Conservation (phyloP, 1,284 basidiomycete species). For the Ustilago tritici region DNA sequence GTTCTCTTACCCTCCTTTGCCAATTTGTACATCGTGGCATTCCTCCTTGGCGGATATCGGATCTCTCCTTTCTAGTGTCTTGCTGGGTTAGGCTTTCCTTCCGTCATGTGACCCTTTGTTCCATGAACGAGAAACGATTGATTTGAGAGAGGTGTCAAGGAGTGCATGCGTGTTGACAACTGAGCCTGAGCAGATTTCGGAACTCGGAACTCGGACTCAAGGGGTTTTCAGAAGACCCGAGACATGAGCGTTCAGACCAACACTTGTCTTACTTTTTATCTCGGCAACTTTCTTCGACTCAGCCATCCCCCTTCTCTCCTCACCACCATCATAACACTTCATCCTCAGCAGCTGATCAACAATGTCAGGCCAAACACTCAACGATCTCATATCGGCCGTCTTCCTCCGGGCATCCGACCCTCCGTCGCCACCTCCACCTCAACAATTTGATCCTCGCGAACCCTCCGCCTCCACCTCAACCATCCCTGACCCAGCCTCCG, state of each 20-base stretch:
- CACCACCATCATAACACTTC: neutral
- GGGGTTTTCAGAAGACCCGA: slow-evolving; percentile 7
- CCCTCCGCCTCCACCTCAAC: slow-evolving; percentile 19
- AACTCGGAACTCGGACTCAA: neutral
- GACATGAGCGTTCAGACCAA: slow-evolving; percentile 16
- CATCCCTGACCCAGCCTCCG: neutral
- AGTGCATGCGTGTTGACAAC: neutral
- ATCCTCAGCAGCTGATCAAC: neutral
- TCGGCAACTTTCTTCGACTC: slow-evolving; percentile 4
- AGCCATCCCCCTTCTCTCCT: slow-evolving; percentile 5
- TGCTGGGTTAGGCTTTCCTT: too few relatives aligned
- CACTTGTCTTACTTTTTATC: slow-evolving; percentile 14
- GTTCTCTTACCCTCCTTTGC: neutral
- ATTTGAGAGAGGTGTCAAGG: neutral
- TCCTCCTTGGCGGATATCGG: neutral
- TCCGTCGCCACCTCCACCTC: slow-evolving; percentile 31
- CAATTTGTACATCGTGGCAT: neutral
- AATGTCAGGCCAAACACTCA: slow-evolving; percentile 43
- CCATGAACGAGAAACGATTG: neutral
- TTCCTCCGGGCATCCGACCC: slow-evolving; percentile 39
- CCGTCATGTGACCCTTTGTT: too few relatives aligned
- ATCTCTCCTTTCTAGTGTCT: too few relatives aligned
- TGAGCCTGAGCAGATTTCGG: neutral
- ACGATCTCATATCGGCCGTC: slow-evolving; percentile 36
- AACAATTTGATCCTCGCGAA: slow-evolving; percentile 25